Conservation (phyloP, 495 filamentous ascomycete species). For the Cercophora sp. region DNA sequence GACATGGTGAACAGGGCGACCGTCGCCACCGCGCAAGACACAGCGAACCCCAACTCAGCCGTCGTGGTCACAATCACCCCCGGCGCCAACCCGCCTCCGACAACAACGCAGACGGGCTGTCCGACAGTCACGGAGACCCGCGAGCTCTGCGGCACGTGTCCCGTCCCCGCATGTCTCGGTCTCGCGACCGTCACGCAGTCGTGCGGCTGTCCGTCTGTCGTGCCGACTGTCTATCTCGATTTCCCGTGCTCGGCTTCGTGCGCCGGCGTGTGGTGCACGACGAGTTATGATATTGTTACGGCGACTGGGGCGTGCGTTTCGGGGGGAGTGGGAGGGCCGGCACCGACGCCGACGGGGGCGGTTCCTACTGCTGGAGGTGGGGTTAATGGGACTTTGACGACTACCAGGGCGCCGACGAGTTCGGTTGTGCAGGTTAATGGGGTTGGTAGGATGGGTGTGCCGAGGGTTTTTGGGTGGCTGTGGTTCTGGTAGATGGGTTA, state of each 20-base stretch:
- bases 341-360: background rate
- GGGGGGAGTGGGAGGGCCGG: background rate
- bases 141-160: slow-evolving; percentile 24
- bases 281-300: slow-evolving; percentile 14
- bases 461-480: background rate
- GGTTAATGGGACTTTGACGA: too few species aligned
- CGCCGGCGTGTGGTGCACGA: slow-evolving; percentile 15
- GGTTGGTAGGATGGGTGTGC: background rate
- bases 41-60: too few species aligned
- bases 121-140: slow-evolving; percentile 22
- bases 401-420: too few species aligned
- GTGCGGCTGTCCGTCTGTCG: slow-evolving; percentile 19
- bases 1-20: too few species aligned
- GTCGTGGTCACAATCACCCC: too few species aligned
- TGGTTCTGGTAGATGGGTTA: background rate
- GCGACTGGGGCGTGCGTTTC: background rate
- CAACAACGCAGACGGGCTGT: slow-evolving; percentile 16
- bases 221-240: slow-evolving; percentile 21
- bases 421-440: background rate
- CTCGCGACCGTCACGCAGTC: slow-evolving; percentile 29
- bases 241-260: slow-evolving; percentile 20
- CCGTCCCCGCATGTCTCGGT: slow-evolving; percentile 29
- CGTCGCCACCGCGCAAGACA: too few species aligned
- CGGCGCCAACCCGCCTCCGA: background rate
- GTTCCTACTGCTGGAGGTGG: too few species aligned